Conservation (phyloP, 805 yeast genomes). For the Grigorovia jiainica region DNA sequence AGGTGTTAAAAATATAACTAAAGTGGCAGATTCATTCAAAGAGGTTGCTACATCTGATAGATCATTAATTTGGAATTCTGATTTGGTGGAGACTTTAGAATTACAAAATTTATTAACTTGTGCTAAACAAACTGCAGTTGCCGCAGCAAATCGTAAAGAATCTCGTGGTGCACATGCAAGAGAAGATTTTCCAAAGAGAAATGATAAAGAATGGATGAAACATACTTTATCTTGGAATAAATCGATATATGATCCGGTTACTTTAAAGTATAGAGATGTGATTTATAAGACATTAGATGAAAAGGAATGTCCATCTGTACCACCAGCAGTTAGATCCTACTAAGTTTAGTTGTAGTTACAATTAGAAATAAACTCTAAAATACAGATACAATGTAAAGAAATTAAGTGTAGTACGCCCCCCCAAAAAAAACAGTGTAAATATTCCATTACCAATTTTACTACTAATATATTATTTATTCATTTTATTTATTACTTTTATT, state of each 20-base stretch:
- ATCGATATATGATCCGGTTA: constrained; percentile 57
- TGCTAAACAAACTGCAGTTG: constrained; percentile 89
- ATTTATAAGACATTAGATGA: constrained; percentile 78
- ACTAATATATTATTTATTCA: too few species aligned
- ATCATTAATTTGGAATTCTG: constrained; percentile 98
- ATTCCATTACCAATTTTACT: too few species aligned
- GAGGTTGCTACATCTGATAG: constrained; percentile 86
- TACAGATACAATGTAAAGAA: too few species aligned
- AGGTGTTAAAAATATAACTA: constrained; percentile 74
- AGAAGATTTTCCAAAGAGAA: constrained; percentile 94
- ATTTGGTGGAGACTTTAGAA: constrained; percentile 90
- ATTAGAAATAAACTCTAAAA: too few species aligned
- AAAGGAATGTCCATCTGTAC: constrained; percentile 88
- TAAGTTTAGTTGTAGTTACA: constrained; percentile 26
- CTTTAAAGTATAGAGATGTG: constrained; percentile 78
- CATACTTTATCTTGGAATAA: constrained; percentile 91
- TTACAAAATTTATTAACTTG: constrained; percentile 93
- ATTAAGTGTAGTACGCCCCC: too few species aligned
- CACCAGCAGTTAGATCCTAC: constrained; percentile 94
- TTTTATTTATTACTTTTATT: too few species aligned
- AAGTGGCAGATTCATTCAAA: constrained; percentile 62
- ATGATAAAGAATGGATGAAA: constrained; percentile 95
- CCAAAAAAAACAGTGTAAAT: too few species aligned
- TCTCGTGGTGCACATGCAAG: constrained; percentile 99
- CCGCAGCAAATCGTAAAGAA: constrained; percentile 93